These are phyloP conservation scores for Aspergillus sp. DNA, from an alignment of 2,329 filamentous ascomycete genomes.

Conservation along the genomic window DNA sequence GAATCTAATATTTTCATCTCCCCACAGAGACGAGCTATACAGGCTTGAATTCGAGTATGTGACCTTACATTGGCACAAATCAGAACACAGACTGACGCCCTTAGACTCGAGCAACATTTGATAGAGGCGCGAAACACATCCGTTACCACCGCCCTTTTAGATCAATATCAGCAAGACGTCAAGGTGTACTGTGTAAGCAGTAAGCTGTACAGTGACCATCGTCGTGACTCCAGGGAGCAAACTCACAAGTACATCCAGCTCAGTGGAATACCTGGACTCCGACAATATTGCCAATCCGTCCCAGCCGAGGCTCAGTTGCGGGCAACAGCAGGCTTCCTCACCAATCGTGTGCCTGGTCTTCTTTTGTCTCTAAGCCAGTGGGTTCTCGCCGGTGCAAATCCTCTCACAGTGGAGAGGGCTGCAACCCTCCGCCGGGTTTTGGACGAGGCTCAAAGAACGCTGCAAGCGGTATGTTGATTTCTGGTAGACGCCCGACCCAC, in stretches of 20 bases:
- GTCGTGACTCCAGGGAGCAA: background rate
- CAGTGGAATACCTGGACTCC: slow-evolving; percentile 28
- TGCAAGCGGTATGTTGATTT: slow-evolving; percentile 16
- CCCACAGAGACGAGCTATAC: slow-evolving; percentile 2
- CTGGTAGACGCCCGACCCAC: background rate
- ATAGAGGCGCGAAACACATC: slow-evolving; percentile 15
- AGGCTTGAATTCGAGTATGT: background rate
- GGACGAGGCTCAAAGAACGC: slow-evolving; percentile 9
- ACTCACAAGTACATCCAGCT: slow-evolving; percentile 21
- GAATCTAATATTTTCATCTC: background rate
- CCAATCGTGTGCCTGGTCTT: slow-evolving; percentile 20
- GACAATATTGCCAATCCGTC: slow-evolving; percentile 26
- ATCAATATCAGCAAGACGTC: background rate
- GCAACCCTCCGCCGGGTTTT: slow-evolving; percentile 18
- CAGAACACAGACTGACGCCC: background rate
- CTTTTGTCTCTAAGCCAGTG: slow-evolving; percentile 26
- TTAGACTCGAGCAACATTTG: slow-evolving; percentile 9
- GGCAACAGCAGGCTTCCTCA: slow-evolving; percentile 16
- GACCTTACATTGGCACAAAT: background rate
- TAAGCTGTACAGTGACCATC: slow-evolving; percentile 20
- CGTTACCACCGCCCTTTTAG: background rate
- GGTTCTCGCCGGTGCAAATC: slow-evolving; percentile 20
- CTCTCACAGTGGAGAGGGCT: slow-evolving; percentile 21
- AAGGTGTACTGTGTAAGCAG: slow-evolving; percentile 30
- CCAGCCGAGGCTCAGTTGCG: slow-evolving; percentile 26